Base-by-base conservation (phyloP, 2,329 filamentous ascomycete species). In the Lizonia empirigonia region DNA sequence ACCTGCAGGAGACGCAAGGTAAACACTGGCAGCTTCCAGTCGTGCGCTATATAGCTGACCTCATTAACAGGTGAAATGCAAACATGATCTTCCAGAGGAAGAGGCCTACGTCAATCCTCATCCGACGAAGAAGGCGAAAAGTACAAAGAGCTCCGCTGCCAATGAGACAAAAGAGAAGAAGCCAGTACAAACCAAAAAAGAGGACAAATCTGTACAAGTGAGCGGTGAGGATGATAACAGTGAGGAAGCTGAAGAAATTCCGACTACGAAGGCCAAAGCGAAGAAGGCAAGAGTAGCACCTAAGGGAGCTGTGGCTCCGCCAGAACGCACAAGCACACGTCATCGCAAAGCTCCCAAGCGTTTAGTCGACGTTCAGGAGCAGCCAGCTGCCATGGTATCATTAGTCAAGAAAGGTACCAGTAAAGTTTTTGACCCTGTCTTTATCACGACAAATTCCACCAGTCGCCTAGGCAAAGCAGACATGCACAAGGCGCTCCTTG, bases 401-500 rank as follows among this genome's bases (percentile, higher is more conserved):
- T 42, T 53, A 6, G 20, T 36, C 5, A 65, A 58, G 32, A 53
- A 58, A 15, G 35, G 34, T 1, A 6, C 20, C 1, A 59, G 59
- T 44, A 69, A 59, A 26, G 61, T 68, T 20, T 72, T 67, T 41
- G 62, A 69, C 10, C 65, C 70, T 0, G 40, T 59, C 44, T 69
- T 63, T 50, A 61, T 71, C 18, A 70, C 70, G 4, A 69, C 69
- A 23, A 64, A 70, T 40, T 57, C 68, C 6, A 62, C 57, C 13
- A 65, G 59, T 16, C 66, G 65, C 10, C 58, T 74, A 3, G 62
- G 44, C 6, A 70, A 69, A 40, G 64, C 61, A 13, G 70, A 74
- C 46, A 38, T 73, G 34, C 69, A 67, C 40, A 68, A 71, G 48
- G 56, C 72, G 55, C 65, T 73, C 5, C 59, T 67, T n/a, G 45